Evolutionary conservation across 139 green algal species (phyloP).

Genomic region (Chlorella sp.): DNA sequence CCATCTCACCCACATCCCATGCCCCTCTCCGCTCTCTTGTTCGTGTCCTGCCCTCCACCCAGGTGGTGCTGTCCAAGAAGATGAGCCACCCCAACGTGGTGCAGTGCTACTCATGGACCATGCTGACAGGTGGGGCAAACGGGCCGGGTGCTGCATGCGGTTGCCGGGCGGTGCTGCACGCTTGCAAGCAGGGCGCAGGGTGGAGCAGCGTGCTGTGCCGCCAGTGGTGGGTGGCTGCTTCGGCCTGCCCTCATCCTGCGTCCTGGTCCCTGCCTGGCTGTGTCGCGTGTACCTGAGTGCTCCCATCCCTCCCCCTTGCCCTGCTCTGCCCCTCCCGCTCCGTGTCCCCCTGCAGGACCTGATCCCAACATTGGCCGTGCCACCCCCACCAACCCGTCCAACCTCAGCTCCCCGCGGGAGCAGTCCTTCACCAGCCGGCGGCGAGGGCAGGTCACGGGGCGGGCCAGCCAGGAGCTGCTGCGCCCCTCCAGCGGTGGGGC

Average conservation of each 20-base stretch:
- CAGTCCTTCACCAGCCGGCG: constrained; percentile 3
- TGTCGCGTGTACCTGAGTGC: background rate
- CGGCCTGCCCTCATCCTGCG: too few relatives aligned
- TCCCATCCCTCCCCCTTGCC: background rate
- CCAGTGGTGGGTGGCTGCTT: background rate
- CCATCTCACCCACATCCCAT: too few relatives aligned
- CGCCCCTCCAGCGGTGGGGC: background rate
- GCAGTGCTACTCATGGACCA: constrained; percentile 46
- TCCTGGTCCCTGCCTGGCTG: too few relatives aligned
- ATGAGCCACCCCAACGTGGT: constrained; percentile 62
- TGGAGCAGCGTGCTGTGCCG: too few relatives aligned
- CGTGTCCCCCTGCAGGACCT: background rate
- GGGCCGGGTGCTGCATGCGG: background rate
- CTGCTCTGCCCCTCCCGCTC: background rate
- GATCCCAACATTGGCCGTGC: background rate
- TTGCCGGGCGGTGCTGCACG: too few relatives aligned
- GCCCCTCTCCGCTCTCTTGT: background rate
- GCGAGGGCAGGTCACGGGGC: background rate
- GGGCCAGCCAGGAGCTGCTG: background rate
- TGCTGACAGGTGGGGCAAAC: constrained; percentile 31
- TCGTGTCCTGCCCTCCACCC: background rate
- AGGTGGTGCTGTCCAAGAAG: constrained; percentile 56
- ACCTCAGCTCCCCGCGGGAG: background rate
- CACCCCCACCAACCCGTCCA: background rate
- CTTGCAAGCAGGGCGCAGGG: background rate